Conservation (phyloP, 2,329 filamentous ascomycete genomes). For the Leptographium lundbergii region DNA sequence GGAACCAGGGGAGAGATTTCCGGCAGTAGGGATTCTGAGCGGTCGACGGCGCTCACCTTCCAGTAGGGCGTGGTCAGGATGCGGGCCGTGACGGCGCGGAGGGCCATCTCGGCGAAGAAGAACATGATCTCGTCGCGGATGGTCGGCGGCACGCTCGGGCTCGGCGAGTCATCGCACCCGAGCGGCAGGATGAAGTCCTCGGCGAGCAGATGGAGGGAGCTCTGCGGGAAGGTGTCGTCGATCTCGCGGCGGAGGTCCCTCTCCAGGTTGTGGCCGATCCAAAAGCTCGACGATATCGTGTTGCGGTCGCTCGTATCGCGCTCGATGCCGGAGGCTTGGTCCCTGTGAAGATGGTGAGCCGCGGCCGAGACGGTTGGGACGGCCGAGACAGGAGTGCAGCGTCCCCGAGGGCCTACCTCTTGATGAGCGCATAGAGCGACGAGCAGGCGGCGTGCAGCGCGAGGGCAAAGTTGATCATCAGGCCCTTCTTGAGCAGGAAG, state of each 20-base stretch:
- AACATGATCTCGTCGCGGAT: slow-evolving; percentile 1
- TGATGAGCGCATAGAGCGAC: background rate
- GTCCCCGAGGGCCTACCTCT: background rate
- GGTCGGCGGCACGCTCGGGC: background rate
- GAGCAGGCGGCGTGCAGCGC: background rate
- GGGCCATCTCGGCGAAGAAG: background rate
- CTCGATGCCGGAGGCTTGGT: background rate
- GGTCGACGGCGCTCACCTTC: background rate
- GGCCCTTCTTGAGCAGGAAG: slow-evolving; percentile 1
- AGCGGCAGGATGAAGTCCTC: background rate
- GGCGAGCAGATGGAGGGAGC: background rate
- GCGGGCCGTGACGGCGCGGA: background rate
- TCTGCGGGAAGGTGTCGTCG: background rate
- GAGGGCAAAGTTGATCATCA: slow-evolving; percentile 1
- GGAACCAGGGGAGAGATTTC: background rate
- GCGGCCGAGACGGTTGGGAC: too few species aligned
- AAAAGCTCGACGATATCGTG: background rate
- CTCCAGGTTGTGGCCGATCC: background rate
- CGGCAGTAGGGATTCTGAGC: background rate
- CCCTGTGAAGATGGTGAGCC: background rate
- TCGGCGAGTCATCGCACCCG: background rate
- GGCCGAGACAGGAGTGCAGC: too few species aligned
- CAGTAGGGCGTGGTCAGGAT: background rate
- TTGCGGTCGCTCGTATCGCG: background rate
- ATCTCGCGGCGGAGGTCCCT: background rate